Conservation (phyloP, 2,329 filamentous ascomycete genomes). For the Sphaerulina populicola region DNA sequence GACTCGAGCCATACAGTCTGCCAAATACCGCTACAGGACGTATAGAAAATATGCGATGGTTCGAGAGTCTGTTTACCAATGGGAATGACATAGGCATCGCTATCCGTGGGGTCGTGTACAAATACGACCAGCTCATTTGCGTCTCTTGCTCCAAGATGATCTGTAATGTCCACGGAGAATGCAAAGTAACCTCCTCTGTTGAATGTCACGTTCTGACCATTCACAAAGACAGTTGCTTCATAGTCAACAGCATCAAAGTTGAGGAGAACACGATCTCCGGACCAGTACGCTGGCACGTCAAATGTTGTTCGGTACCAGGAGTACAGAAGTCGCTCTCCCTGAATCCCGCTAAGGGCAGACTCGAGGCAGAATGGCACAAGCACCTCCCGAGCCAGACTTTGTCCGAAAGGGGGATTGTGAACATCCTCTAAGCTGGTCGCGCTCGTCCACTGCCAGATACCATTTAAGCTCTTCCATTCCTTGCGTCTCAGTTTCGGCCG, state of each 20-base stretch:
- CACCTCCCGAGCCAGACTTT: slow-evolving; percentile 39
- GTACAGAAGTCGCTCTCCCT: slow-evolving; percentile 24
- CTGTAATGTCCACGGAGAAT: slow-evolving; percentile 49
- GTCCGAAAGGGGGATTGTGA: slow-evolving; percentile 39
- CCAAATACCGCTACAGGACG: slow-evolving; percentile 66
- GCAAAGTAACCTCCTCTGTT: slow-evolving; percentile 55
- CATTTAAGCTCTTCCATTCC: slow-evolving; percentile 49
- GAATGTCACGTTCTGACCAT: slow-evolving; percentile 45
- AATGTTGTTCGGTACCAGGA: slow-evolving; percentile 43
- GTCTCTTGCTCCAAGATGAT: slow-evolving; percentile 56
- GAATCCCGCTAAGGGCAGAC: slow-evolving; percentile 45
- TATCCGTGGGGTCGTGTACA: slow-evolving; percentile 60
- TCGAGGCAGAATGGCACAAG: slow-evolving; percentile 49
- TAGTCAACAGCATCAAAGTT: slow-evolving; percentile 59
- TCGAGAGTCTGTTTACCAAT: slow-evolving; percentile 49
- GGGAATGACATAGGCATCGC: slow-evolving; percentile 48
- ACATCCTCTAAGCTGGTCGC: slow-evolving; percentile 36
- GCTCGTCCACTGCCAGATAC: slow-evolving; percentile 47
- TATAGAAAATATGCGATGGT: slow-evolving; percentile 62
- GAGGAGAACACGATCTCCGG: slow-evolving; percentile 41
- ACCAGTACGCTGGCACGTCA: slow-evolving; percentile 43
- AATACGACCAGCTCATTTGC: slow-evolving; percentile 52
- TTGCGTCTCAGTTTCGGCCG: slow-evolving; percentile 48
- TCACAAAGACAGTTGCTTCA: slow-evolving; percentile 50
- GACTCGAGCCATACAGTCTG: slow-evolving; percentile 65